Evolutionary conservation across 2,329 filamentous ascomycete species (phyloP).

Genomic region (Monosporascus cannonballus): DNA sequence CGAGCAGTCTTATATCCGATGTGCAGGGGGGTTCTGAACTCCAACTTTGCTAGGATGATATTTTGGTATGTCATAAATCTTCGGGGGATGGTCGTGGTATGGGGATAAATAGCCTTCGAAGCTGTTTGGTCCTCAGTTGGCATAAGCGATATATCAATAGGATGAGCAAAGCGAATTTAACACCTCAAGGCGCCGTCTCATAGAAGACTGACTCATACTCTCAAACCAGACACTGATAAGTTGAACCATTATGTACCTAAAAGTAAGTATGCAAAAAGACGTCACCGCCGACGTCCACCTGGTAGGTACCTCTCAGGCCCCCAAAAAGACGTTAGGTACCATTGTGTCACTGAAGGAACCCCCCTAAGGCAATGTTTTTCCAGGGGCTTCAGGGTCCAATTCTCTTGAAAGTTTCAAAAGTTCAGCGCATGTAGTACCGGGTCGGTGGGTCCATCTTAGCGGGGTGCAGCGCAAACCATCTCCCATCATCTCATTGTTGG

Average conservation of each 20-base stretch:
- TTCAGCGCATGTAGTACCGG: neutral
- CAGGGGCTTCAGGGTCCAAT: neutral
- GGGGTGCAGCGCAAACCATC: neutral
- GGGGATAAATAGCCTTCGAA: neutral
- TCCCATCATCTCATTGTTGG: neutral
- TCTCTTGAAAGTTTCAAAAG: neutral
- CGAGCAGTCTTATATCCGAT: conserved; percentile 17
- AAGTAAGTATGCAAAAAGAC: neutral
- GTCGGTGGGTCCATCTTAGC: neutral
- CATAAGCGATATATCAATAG: neutral
- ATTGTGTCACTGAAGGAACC: neutral
- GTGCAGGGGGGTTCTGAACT: conserved; percentile 11
- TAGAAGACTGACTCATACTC: neutral
- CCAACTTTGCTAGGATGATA: conserved; percentile 17
- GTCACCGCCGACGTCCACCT: neutral
- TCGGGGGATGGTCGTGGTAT: neutral
- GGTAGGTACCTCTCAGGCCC: neutral
- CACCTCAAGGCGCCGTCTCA: too few relatives aligned
- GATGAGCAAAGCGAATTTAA: too few relatives aligned
- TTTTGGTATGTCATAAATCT: neutral
- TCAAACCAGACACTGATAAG: neutral
- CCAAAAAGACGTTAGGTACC: neutral
- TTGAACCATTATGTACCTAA: neutral
- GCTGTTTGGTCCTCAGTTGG: neutral
- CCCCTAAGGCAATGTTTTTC: neutral